Evolutionary conservation across 495 filamentous ascomycete genomes (phyloP).

Genomic region (Gamarada debralockiae): DNA sequence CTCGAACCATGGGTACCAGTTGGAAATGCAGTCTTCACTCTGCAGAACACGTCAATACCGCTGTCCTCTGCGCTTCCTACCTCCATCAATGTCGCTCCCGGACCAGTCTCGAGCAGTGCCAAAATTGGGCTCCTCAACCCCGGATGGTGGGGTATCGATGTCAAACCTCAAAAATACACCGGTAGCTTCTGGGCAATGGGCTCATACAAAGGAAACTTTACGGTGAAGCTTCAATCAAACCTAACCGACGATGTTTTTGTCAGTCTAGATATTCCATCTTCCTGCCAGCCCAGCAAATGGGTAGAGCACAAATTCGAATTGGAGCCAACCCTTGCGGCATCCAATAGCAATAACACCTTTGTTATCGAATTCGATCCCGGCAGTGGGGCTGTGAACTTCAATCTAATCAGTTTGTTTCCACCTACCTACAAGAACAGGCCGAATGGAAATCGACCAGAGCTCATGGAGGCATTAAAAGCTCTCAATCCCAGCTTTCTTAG

Average conservation of each 20-base stretch:
- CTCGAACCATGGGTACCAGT: conserved; percentile 27
- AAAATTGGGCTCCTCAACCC: conserved; percentile 42
- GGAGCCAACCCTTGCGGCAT: conserved; percentile 31
- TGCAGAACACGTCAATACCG: conserved; percentile 33
- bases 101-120: conserved; percentile 8
- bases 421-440: conserved; percentile 45
- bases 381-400: conserved; percentile 42
- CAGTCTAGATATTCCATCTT: conserved; percentile 31
- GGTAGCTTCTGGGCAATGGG: conserved; percentile 46
- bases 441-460: conserved; percentile 48
- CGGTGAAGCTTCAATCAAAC: conserved; percentile 31
- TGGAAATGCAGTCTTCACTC: conserved; percentile 35
- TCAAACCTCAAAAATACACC: conserved; percentile 39
- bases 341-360: conserved; percentile 44
- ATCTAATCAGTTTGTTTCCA: conserved; percentile 50
- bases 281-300: conserved; percentile 28
- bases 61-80: conserved; percentile 45
- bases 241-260: conserved; percentile 33
- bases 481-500: conserved; percentile 45
- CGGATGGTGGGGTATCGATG: conserved; percentile 45
- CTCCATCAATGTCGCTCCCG: conserved; percentile 42
- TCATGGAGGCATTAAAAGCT: conserved; percentile 40
- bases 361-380: conserved; percentile 40
- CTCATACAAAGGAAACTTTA: conserved; percentile 27
- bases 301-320: conserved; percentile 34